Base-by-base conservation (phyloP, 2,329 filamentous ascomycete species). In the Trichocomaceae sp. region DNA sequence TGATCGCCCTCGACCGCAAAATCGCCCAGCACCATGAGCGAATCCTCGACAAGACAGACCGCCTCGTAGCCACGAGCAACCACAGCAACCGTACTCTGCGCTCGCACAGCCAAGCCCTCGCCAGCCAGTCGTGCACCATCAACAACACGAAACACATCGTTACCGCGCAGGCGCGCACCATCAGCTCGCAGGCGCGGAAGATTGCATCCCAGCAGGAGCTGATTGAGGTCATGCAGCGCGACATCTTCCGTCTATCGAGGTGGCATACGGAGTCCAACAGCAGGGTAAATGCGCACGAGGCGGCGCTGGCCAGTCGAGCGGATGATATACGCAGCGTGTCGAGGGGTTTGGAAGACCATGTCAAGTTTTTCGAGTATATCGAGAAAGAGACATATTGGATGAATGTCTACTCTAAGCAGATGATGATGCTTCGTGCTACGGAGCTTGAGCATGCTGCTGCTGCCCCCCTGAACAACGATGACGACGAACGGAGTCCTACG, bases 351-450 rank as follows among this genome's bases (percentile, higher is more conserved):
- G 23, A 45, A 15, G 23, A 41, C 1, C 49, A 51, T 13, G 31
- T 29, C 5, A 17, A 15, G 6, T 44, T 51, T 31, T 29, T 20
- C 7, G 49, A 51, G 39, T 19, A 33, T 13, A 23, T 51, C 29
- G 49, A 31, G 19, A 33, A 3, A 10, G 37, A 51, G 17, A 51
- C 37, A 9, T 51, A 51, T 23, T 51, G 49, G 49, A 51, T 51
- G 49, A 39, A 51, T 35, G 39, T 51, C 2, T 51, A 51, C 42
- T 44, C 39, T 17, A 44, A 44, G 26, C 49, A 51, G 49, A 41
- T 33, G 17, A 51, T 51, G 49, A 13, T 51, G 12, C 15, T 45
- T 13, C 19, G 49, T 26, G 49, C 49, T 3, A 29, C 39, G 12
- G 49, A 51, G 29, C 29, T 51, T 17, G 49, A 47, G 17, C 1